phyloP scores from a whole-genome alignment of 2,329 filamentous ascomycete species.

The Capronia epimyces region DNA sequence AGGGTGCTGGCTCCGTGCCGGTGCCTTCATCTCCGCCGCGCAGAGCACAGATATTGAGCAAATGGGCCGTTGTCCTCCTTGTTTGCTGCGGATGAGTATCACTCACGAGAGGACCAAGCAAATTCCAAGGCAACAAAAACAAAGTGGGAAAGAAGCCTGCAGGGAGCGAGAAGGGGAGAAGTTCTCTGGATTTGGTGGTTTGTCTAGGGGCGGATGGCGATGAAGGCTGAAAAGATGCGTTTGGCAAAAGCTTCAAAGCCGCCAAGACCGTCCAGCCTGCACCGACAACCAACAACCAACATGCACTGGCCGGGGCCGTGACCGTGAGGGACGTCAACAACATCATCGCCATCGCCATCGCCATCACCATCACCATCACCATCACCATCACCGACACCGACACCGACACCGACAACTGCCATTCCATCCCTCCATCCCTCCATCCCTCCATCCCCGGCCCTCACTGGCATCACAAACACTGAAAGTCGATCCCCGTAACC shows the following conservation, averaged over 20 bases:
- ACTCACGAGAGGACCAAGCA: constrained; percentile 6
- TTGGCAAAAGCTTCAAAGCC: background rate
- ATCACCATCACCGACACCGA: background rate
- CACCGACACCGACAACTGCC: background rate
- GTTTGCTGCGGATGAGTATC: constrained; percentile 1
- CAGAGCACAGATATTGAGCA: constrained; percentile 13
- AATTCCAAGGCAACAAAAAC: background rate
- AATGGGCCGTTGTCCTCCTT: background rate
- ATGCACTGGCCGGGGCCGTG: too few species aligned
- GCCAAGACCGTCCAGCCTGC: background rate
- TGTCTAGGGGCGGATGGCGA: background rate
- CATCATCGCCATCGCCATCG: background rate
- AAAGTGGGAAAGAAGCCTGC: background rate
- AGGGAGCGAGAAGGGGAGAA: background rate
- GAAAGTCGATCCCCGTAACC: background rate
- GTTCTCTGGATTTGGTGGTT: background rate
- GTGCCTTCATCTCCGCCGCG: constrained; percentile 17
- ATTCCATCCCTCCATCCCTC: background rate
- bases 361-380: background rate
- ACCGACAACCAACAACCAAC: too few species aligned
- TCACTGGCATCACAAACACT: too few species aligned
- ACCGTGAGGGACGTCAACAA: background rate
- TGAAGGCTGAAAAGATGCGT: background rate
- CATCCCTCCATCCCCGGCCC: too few species aligned
- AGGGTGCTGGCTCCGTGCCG: constrained; percentile 8